Evolutionary conservation across 1,284 basidiomycete species (phyloP), one percentile per base, ranked within the genome.

Genomic region (Phaffia rhodozyma): DNA sequence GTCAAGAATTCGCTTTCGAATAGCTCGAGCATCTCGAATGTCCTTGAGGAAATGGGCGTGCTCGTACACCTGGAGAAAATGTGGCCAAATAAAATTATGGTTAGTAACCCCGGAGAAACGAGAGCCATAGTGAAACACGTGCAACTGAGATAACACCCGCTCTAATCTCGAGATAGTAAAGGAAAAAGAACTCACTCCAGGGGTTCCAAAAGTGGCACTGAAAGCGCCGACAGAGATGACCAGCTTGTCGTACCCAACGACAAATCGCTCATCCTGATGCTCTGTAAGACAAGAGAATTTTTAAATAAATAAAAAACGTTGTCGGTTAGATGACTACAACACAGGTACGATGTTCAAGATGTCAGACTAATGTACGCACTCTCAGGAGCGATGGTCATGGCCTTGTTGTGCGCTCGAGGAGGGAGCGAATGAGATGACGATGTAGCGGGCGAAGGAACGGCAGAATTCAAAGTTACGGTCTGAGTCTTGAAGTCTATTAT

Each of bases 181-280:
- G 30, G 13, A 48, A 25, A 16, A 55, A 68, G 0, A 9, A 71
- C 76, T 58, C 43, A 78, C 71, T 1, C 74, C 74, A 4, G 70
- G 68, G 59, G 81, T 76, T 65, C 84, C 85, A 64, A 80, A 81
- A 0, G 76, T 91, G 70, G 90, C 88, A 1, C 83, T 84, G 74
- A 92, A 91, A 60, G 86, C 84, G 0, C 91, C 91, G 1, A 90
- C 87, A 1, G 87, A 83, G 61, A 93, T 83, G 55, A 93, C 83
- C 6, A 94, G 80, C 73, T 87, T 88, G 75, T 93, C 89, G 71
- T 86, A 91, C 59, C 74, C 74, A 65, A 90, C 58, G 18, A 78
- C 75, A 71, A 86, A 84, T n/a, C 67, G 61, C 34, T 63, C 67
- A 61, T 61, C 68, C 48, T 69, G 66, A 67, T 30, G 55, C 67